Percentiles rank a stretch among this genome's conserved stretches.
These are phyloP conservation scores for Triangularia verruculosa DNA, from an alignment of 2,329 filamentous ascomycete genomes.

Conservation along the genomic window DNA sequence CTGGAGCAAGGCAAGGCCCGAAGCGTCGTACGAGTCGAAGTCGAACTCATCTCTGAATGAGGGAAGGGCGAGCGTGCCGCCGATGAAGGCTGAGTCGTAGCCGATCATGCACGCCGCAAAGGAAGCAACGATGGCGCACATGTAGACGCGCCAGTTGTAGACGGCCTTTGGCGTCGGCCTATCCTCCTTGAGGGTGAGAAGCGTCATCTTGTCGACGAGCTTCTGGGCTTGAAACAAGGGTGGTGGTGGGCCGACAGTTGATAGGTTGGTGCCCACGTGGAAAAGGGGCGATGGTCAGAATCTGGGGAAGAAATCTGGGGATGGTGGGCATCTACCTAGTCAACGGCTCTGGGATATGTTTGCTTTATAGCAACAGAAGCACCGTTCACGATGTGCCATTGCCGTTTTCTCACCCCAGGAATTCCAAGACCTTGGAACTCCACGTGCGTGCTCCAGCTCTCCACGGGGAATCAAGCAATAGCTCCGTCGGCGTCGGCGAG, in stretches of 20 bases:
- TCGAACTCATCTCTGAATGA: constrained; percentile 69
- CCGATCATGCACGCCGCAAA: constrained; percentile 57
- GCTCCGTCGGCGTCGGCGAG: constrained; percentile 3
- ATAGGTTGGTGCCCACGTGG: not conserved
- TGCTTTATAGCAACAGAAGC: constrained; percentile 19
- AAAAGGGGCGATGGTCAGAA: not conserved
- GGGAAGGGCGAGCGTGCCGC: constrained; percentile 67
- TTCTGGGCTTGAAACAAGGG: not conserved
- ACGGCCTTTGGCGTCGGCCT: constrained; percentile 55
- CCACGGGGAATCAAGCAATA: constrained; percentile 17
- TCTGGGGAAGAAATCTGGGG: constrained; percentile 9
- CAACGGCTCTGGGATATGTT: constrained; percentile 9
- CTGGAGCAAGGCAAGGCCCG: constrained; percentile 57
- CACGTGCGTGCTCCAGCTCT: constrained; percentile 5
- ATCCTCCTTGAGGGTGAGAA: constrained; percentile 54
- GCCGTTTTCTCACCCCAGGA: constrained; percentile 11
- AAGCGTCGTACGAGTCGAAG: constrained; percentile 49
- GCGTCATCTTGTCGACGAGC: constrained; percentile 29
- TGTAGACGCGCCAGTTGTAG: constrained; percentile 61
- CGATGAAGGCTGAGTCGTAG: constrained; percentile 74
- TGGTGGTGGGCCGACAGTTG: not conserved
- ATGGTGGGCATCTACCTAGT: not conserved
- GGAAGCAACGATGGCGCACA: constrained; percentile 51
- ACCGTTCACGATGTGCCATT: not conserved
- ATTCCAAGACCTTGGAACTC: constrained; percentile 9